A percentile compares a stretch with the other conserved stretches of the same genome.
phyloP scores from a whole-genome alignment of 1,284 basidiomycete species.

The Cryptococcus floricola region DNA sequence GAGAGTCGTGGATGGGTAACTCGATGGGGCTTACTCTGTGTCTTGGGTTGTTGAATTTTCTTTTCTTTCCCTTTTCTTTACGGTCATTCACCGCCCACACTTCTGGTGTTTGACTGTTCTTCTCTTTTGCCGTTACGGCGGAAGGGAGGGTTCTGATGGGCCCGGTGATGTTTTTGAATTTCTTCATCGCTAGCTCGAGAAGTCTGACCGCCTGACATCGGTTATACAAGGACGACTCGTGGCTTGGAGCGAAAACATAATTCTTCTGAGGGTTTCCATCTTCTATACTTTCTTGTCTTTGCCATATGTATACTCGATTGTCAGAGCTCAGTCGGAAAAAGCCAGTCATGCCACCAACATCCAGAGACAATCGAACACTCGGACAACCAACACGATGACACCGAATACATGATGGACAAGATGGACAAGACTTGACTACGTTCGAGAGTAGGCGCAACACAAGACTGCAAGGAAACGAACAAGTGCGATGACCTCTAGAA shows the following conservation, averaged over 20 bases:
- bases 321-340: too few species aligned
- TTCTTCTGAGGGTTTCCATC: conserved; percentile 36
- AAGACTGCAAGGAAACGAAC: too few species aligned
- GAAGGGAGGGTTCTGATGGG: neutral
- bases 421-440: too few species aligned
- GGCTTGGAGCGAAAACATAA: conserved; percentile 39
- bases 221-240: conserved; percentile 29
- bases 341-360: too few species aligned
- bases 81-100: conserved; percentile 4
- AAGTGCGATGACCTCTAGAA: conserved; percentile 4
- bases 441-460: too few species aligned
- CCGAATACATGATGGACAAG: too few species aligned
- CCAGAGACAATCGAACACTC: too few species aligned
- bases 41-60: conserved; percentile 29
- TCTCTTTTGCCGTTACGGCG: neutral
- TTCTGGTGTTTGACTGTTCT: conserved; percentile 1
- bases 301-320: too few species aligned
- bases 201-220: conserved; percentile 41
- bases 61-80: neutral
- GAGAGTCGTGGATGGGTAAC: conserved; percentile 26
- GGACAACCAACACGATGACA: too few species aligned
- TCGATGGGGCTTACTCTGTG: conserved; percentile 50
- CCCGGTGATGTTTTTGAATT: conserved; percentile 49
- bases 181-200: conserved; percentile 47
- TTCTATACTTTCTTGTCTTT: too few species aligned